Evolutionary conservation across 306 rosid genomes (phyloP), one percentile per base, ranked within the genome.

Genomic region (Inga laurina): DNA sequence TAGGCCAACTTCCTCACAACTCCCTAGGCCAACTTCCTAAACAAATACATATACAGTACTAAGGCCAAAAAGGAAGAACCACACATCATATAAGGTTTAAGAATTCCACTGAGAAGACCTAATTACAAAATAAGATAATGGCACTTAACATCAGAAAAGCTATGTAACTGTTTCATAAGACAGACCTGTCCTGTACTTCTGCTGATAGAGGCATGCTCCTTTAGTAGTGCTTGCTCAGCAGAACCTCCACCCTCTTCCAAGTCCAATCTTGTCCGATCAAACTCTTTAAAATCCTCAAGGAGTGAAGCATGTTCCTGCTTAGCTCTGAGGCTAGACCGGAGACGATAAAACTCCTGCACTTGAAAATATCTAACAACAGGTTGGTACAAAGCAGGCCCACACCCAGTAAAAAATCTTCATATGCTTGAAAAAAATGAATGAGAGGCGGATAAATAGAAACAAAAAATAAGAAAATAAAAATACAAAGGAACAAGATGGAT

Each of bases 341-440:
- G 99, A 77, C 98, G 97, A 88, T 90, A 88, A 88, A 97, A 97
- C 83, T 97, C 99, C 99, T 97, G 97, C 88, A 89, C 84, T 91
- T 88, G 90, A 93, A 82, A 82, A 85, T 41, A 75, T 56, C 77
- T 54, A 83, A 83, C 80, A 87, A 77, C 21, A 81, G 71, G 85
- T 89, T 86, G 71, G 89, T 72, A 57, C 75, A 83, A 78, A 71
- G 65, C 35, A 78, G 44, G 39, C 72, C 78, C 65, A 82, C 66
- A 74, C 44, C 78, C 15, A 44, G 35, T 70, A 35, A 48, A 54
- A 68, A 61, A 35, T 7, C 44, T 54, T 35, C 22, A 24, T 27
- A 16, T 14, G 44, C 44, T 59, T 62, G 8, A 41, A 24, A 21
- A 75, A 34, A 5, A 75, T 37, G 18, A 61, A 10, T 61, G 35